Base-by-base conservation (phyloP, 768 basidiomycete species). In the Favolaschia claudopus region DNA sequence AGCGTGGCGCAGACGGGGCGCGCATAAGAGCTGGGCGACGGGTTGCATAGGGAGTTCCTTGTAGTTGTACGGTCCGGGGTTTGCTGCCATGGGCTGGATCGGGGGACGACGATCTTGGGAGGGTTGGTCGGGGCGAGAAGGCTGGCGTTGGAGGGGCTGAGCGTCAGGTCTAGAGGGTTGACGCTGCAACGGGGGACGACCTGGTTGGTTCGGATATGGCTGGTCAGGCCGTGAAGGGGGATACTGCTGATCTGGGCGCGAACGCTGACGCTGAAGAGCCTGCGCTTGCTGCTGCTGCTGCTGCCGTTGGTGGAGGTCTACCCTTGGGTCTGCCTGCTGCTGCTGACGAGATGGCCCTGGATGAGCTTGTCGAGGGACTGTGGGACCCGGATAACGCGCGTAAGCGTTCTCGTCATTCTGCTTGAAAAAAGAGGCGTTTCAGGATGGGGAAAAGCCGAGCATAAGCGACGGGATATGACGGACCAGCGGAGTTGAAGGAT, bases 321-420 rank as follows among this genome's bases (percentile, higher is more conserved):
- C n/a, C n/a, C n/a, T n/a, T n/a, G n/a, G 38, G 7, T 7, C 9
- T 17, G 33, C 31, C 15, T 7, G 45, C 27, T 42, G 29, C 9
- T 28, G 10, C 32, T 32, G 57, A 25, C 51, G 37, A 24, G 25
- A 10, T 44, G 36, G 59, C 25, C 29, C 31, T 49, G 46, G 29
- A 5, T 34, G 40, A 28, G 40, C 33, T 27, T 52, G 52, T 7
- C 13, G 44, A 1, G 45, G 45, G 10, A 31, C 8, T 1, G 57
- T 15, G n/a, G 43, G 51, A 54, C 42, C 42, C 29, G 38, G 40
- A 44, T 32, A 44, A 1, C 17, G 32, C 25, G 42, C 40, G 56
- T 58, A 50, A 50, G 32, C 48, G 43, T 58, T 57, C 46, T 40
- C 58, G 40, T 44, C 50, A 58, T 52, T 42, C 58, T 59, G 24